These are phyloP conservation scores for Elaeagnus macrophylla DNA, from an alignment of 306 rosid species.

Conservation along the genomic window DNA sequence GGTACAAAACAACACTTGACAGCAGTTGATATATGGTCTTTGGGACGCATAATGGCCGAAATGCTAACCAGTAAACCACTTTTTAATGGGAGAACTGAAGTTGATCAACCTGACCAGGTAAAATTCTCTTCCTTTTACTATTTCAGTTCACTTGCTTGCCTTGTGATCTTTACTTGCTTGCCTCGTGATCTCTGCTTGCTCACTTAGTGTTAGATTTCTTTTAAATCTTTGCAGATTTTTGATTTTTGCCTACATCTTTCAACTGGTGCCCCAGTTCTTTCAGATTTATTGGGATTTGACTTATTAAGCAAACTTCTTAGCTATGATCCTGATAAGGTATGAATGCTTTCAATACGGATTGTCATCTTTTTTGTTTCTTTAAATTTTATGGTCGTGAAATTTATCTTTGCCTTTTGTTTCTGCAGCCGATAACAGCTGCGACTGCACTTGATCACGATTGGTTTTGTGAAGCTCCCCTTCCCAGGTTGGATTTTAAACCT, in stretches of 20 bases:
- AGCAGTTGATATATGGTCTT: constrained; percentile 95
- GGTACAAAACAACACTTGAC: constrained; percentile 76
- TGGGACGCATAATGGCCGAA: constrained; percentile 96
- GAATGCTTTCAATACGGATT: too few relatives aligned
- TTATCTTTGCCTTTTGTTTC: constrained; percentile 1
- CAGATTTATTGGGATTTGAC: constrained; percentile 76
- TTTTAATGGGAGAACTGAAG: constrained; percentile 69
- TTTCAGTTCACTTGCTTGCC: neutral
- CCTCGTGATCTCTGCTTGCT: too few relatives aligned
- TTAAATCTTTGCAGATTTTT: constrained; percentile 51
- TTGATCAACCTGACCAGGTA: constrained; percentile 81
- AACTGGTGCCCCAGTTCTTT: constrained; percentile 72
- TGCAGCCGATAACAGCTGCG: constrained; percentile 72
- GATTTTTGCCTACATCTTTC: constrained; percentile 75
- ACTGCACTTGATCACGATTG: constrained; percentile 79
- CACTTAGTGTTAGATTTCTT: constrained; percentile 11
- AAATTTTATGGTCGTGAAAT: neutral
- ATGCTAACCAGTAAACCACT: constrained; percentile 65
- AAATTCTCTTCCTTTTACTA: neutral
- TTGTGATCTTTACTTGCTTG: too few relatives aligned
- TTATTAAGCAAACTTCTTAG: constrained; percentile 64
- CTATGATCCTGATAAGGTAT: constrained; percentile 71
- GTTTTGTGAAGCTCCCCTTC: constrained; percentile 72
- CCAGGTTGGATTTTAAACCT: constrained; percentile 48
- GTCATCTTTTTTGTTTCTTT: too few relatives aligned